Conservation (phyloP, 306 rosid genomes). For the Medicago lupulina region DNA sequence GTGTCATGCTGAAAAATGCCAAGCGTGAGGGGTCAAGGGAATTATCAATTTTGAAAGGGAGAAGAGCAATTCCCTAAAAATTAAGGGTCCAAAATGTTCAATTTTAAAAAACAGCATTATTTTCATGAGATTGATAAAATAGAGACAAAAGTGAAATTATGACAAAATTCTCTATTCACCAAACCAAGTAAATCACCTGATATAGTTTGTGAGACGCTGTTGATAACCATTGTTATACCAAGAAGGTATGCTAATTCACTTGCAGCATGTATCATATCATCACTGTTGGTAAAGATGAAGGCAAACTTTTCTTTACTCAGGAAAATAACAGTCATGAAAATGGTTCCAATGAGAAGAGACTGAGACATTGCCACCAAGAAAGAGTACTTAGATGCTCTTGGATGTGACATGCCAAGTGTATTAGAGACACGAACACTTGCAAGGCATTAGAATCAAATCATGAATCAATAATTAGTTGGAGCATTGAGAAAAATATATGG, state of each 20-base stretch:
- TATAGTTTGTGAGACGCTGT: conserved; percentile 40
- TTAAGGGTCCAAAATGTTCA: no score
- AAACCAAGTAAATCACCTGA: conserved; percentile 59
- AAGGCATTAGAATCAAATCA: not conserved
- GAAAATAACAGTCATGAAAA: conserved; percentile 44
- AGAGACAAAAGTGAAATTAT: no score
- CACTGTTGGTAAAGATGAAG: conserved; percentile 40
- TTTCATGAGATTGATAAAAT: no score
- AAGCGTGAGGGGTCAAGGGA: no score
- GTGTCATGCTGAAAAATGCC: no score
- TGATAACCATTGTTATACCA: conserved; percentile 33
- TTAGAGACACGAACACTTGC: conserved; percentile 66
- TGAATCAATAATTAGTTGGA: conserved; percentile 11
- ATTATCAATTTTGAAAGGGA: no score
- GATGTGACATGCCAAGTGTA: conserved; percentile 59
- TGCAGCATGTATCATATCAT: conserved; percentile 34
- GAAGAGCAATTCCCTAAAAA: no score
- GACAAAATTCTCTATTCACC: no score
- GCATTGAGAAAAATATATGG: not conserved
- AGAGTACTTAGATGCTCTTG: conserved; percentile 60
- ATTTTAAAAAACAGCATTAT: no score
- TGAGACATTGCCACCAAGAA: conserved; percentile 52
- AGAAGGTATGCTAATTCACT: conserved; percentile 47
- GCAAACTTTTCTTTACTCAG: conserved; percentile 27
- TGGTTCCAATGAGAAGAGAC: conserved; percentile 51